Percentiles rank a stretch among this genome's conserved stretches.
Conservation (phyloP, 495 filamentous ascomycete species). For the Daldinia concentrica region DNA sequence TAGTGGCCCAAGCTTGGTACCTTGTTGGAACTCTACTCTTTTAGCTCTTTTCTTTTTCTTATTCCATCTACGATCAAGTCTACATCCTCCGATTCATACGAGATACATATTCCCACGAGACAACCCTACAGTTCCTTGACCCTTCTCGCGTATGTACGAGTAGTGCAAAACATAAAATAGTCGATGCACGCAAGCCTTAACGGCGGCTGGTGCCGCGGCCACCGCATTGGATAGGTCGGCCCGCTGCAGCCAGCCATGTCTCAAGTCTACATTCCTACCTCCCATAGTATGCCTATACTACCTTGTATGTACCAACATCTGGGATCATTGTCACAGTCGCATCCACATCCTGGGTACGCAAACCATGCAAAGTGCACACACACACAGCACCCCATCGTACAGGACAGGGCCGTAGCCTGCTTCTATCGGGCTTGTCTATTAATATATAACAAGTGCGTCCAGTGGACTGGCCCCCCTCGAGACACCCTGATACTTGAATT, state of each 20-base stretch:
- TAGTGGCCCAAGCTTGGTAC: not conserved
- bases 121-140: constrained; percentile 1
- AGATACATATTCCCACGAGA: constrained; percentile 2
- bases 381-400: constrained; percentile 16
- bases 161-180: constrained; percentile 36
- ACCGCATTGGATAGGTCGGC: constrained; percentile 38
- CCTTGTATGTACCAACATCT: not conserved
- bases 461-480: constrained; percentile 1
- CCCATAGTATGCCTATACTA: not conserved
- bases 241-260: constrained; percentile 39
- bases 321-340: constrained; percentile 2
- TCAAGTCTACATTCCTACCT: constrained; percentile 20
- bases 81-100: constrained; percentile 7
- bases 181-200: constrained; percentile 36
- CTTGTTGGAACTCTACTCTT: constrained; percentile 3
- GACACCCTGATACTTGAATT: not conserved
- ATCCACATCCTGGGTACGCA: constrained; percentile 22
- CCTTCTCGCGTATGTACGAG: constrained; percentile 11
- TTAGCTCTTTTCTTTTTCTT: constrained; percentile 3
- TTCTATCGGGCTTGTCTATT: constrained; percentile 16
- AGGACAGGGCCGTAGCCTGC: constrained; percentile 17
- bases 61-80: not conserved
- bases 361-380: constrained; percentile 11
- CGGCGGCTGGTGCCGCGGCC: constrained; percentile 31
- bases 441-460: constrained; percentile 20